Percentiles rank a stretch among this genome's conserved stretches.
Evolutionary conservation across 805 yeast genomes (phyloP).

Genomic region (Scheffersomyces stipitis): DNA sequence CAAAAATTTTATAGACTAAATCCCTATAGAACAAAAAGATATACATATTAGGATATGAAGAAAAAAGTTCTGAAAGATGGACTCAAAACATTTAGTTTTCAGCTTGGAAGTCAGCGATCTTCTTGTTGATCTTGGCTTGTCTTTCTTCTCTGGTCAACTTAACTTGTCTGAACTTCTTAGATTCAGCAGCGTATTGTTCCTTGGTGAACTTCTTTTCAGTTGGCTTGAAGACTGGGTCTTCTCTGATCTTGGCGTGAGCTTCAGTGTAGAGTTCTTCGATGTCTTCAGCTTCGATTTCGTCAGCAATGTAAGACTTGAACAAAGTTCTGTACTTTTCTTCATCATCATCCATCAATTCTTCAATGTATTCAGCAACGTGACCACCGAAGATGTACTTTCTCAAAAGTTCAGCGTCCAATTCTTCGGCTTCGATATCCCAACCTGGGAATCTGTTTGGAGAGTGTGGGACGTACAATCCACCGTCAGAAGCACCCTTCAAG

Average conservation of each 20-base stretch:
- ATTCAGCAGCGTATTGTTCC: slow-evolving; percentile 96
- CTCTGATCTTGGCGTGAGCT: slow-evolving; percentile 97
- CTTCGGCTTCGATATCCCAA: slow-evolving; percentile 98
- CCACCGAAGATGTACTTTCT: slow-evolving; percentile 99
- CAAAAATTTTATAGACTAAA: background rate
- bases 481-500: slow-evolving; percentile 99
- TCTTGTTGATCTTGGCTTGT: slow-evolving; percentile 82
- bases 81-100: slow-evolving; percentile 28
- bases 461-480: slow-evolving; percentile 99
- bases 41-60: background rate
- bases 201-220: slow-evolving; percentile 91
- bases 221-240: slow-evolving; percentile 87
- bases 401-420: slow-evolving; percentile 93
- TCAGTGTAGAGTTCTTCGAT: slow-evolving; percentile 92
- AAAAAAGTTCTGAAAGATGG: background rate
- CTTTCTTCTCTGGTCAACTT: slow-evolving; percentile 93
- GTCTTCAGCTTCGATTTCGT: slow-evolving; percentile 95
- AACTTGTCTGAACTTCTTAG: slow-evolving; percentile 86
- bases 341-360: slow-evolving; percentile 99
- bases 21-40: background rate
- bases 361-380: slow-evolving; percentile 99
- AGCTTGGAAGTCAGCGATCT: slow-evolving; percentile 88
- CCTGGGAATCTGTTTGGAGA: slow-evolving; percentile 99
- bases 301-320: slow-evolving; percentile 95
- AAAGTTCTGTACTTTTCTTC: slow-evolving; percentile 97